These are phyloP conservation scores for Mycena sp. DNA, from an alignment of 1,284 basidiomycete genomes.

Conservation along the genomic window DNA sequence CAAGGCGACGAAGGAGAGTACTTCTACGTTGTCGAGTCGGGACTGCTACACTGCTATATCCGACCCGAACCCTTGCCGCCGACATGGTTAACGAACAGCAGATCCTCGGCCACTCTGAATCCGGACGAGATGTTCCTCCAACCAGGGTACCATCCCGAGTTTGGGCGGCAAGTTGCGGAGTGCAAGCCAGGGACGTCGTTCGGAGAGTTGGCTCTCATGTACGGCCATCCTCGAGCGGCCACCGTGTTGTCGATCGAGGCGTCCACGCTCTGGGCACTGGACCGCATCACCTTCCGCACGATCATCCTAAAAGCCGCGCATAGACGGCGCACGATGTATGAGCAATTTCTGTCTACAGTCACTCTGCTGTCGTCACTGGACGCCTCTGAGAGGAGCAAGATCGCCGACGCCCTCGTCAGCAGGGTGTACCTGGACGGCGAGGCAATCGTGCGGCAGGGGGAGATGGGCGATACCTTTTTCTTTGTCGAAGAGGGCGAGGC, in stretches of 20 bases:
- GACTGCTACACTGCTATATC: constrained; percentile 90
- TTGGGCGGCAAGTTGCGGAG: constrained; percentile 86
- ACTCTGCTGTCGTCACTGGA: constrained; percentile 88
- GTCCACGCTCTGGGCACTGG: constrained; percentile 94
- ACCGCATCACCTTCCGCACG: constrained; percentile 98
- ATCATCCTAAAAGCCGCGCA: constrained; percentile 93
- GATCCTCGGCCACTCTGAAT: constrained; percentile 46
- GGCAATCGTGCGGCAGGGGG: constrained; percentile 90
- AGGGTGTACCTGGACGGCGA: constrained; percentile 86
- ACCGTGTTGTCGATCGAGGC: constrained; percentile 88
- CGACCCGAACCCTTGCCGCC: constrained; percentile 71
- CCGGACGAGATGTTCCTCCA: constrained; percentile 65
- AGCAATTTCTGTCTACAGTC: constrained; percentile 94
- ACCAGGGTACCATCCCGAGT: constrained; percentile 72
- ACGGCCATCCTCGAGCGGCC: constrained; percentile 95
- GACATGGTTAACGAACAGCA: constrained; percentile 57
- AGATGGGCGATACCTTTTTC: constrained; percentile 97
- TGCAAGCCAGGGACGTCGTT: constrained; percentile 91
- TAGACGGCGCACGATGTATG: constrained; percentile 92
- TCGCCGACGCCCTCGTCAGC: constrained; percentile 94
- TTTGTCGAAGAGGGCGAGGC: constrained; percentile 96
- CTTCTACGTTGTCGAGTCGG: constrained; percentile 97
- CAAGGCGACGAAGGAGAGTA: constrained; percentile 98
- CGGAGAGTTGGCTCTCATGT: constrained; percentile 98
- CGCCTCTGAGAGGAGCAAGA: constrained; percentile 92